phyloP scores from a whole-genome alignment of 805 yeast species.

The Starmera amethionina region DNA sequence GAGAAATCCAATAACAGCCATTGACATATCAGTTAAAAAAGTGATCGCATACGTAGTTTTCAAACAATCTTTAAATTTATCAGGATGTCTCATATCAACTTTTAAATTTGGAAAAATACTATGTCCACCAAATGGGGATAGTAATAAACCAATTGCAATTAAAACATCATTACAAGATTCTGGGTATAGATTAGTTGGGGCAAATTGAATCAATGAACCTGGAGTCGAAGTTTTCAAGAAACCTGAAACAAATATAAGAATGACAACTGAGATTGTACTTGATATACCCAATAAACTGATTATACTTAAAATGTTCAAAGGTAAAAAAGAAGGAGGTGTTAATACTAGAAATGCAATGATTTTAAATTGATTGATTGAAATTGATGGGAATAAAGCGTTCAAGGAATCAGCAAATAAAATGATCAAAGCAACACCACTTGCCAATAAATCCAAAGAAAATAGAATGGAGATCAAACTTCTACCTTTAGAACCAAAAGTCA shows the following conservation, averaged over 20 bases:
- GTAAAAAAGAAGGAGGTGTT: conserved; percentile 76
- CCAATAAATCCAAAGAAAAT: conserved; percentile 70
- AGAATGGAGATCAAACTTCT: conserved; percentile 62
- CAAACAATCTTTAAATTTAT: conserved; percentile 43
- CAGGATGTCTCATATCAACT: conserved; percentile 62
- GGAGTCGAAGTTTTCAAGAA: conserved; percentile 50
- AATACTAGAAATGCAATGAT: conserved; percentile 56
- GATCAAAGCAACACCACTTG: conserved; percentile 72
- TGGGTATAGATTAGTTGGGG: conserved; percentile 65
- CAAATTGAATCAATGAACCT: conserved; percentile 60
- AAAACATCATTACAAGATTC: conserved; percentile 37
- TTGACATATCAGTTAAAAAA: conserved; percentile 46
- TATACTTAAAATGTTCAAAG: conserved; percentile 63
- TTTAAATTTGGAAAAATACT: conserved; percentile 70
- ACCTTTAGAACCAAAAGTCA: conserved; percentile 74
- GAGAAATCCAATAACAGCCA: conserved; percentile 59
- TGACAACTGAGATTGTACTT: conserved; percentile 56
- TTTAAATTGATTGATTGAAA: conserved; percentile 50
- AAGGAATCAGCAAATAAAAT: conserved; percentile 83
- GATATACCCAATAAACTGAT: conserved; percentile 62
- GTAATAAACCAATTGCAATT: conserved; percentile 53
- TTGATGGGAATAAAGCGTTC: conserved; percentile 50
- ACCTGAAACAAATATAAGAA: conserved; percentile 54
- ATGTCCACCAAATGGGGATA: conserved; percentile 84
- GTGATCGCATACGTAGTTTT: conserved; percentile 52